Evolutionary conservation across 163 green algal species (phyloP).

Genomic region (Chloromonas sp.): DNA sequence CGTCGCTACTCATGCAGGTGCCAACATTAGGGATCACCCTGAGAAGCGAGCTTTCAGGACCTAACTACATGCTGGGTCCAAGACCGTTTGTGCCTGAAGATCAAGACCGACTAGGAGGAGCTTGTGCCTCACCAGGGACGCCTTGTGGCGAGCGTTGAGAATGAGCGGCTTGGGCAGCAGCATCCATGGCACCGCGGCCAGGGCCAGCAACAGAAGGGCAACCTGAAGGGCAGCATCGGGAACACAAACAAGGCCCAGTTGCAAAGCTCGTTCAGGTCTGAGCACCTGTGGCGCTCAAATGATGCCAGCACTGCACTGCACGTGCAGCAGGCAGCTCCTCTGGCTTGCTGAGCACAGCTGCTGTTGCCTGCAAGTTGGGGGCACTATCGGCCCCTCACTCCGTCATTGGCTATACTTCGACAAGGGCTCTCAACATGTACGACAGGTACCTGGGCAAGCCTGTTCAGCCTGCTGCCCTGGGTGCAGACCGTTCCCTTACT

Average conservation of each 20-base stretch:
- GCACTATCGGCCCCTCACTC: no score
- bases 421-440: no score
- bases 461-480: no score
- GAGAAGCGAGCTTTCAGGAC: no score
- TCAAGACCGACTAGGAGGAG: constrained; percentile 1
- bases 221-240: constrained; percentile 43
- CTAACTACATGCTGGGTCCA: neutral
- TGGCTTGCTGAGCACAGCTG: neutral
- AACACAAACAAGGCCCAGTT: neutral
- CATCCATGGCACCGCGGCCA: constrained; percentile 93
- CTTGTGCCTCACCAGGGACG: neutral
- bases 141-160: constrained; percentile 73
- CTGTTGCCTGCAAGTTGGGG: no score
- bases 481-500: no score
- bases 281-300: neutral
- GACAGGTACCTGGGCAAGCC: no score
- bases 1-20: neutral
- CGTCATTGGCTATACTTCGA: no score
- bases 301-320: neutral
- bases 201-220: constrained; percentile 76
- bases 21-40: no score
- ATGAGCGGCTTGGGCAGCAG: constrained; percentile 96
- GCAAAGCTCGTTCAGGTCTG: neutral
- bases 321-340: constrained; percentile 1
- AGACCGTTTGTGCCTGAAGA: neutral